Conservation (phyloP, 2,329 filamentous ascomycete species). For the Pseudopithomyces chartarum region DNA sequence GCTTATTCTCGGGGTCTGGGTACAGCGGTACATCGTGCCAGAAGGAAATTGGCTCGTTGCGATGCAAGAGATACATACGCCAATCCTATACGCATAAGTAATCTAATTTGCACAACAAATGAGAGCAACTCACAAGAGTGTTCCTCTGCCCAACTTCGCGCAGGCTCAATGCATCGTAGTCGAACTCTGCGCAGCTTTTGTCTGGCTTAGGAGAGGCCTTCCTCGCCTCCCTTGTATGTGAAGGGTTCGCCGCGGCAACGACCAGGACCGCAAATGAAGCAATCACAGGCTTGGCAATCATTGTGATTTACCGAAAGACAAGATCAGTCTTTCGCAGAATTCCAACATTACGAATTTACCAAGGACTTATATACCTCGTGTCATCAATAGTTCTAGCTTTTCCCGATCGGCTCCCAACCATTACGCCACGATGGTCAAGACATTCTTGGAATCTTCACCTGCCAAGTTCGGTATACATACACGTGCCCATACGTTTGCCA, state of each 20-base stretch:
- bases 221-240: neutral
- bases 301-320: neutral
- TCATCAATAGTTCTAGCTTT: neutral
- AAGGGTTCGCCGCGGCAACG: neutral
- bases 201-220: neutral
- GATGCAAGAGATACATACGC: neutral
- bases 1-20: neutral
- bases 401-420: neutral
- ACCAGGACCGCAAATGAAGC: neutral
- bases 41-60: neutral
- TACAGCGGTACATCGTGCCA: neutral
- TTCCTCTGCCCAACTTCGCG: neutral
- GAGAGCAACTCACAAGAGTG: neutral
- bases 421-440: neutral
- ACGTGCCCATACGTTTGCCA: neutral
- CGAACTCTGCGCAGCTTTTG: neutral
- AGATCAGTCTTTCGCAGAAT: neutral
- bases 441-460: neutral
- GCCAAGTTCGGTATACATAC: neutral
- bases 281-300: neutral
- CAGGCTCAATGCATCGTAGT: neutral
- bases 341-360: neutral
- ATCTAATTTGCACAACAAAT: neutral
- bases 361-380: neutral
- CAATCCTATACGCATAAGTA: neutral